Conservation (phyloP, 345 rosid genomes). For the Lumnitzera littorea region DNA sequence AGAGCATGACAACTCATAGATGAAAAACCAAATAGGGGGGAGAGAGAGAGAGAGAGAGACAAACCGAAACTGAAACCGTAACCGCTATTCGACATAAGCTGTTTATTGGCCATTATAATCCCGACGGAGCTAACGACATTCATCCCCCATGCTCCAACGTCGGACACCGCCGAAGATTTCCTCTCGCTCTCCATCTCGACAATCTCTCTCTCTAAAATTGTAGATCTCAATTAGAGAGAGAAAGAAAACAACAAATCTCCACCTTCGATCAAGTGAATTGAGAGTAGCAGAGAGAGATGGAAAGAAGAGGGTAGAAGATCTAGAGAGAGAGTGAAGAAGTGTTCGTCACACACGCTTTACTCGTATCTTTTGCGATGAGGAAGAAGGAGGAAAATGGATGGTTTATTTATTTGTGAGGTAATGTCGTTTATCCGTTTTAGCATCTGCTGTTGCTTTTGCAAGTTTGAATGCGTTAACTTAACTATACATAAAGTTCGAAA, state of each 20-base stretch:
- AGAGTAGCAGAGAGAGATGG: too few species aligned
- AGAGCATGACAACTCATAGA: background rate
- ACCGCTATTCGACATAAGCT: constrained; percentile 81
- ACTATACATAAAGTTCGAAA: too few species aligned
- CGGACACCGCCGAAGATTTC: constrained; percentile 69
- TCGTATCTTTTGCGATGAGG: too few species aligned
- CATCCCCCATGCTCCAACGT: constrained; percentile 96
- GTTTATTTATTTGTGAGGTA: too few species aligned
- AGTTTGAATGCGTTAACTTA: too few species aligned
- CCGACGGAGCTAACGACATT: constrained; percentile 93
- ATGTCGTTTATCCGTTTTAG: too few species aligned
- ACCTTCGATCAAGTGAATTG: too few species aligned
- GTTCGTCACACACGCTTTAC: too few species aligned
- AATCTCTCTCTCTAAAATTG: background rate
- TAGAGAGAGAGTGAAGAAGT: too few species aligned
- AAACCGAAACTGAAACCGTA: constrained; percentile 77
- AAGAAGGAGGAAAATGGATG: too few species aligned
- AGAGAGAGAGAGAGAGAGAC: constrained; percentile 11
- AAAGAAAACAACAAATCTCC: background rate
- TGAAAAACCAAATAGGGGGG: background rate
- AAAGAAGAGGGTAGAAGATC: too few species aligned
- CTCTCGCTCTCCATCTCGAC: constrained; percentile 46
- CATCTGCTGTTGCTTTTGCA: too few species aligned
- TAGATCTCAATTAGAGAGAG: background rate
- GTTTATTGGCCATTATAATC: constrained; percentile 95